These are phyloP conservation scores for Phytopythium sindhum DNA, from an alignment of 352 stramenopile genomes.

Conservation along the genomic window DNA sequence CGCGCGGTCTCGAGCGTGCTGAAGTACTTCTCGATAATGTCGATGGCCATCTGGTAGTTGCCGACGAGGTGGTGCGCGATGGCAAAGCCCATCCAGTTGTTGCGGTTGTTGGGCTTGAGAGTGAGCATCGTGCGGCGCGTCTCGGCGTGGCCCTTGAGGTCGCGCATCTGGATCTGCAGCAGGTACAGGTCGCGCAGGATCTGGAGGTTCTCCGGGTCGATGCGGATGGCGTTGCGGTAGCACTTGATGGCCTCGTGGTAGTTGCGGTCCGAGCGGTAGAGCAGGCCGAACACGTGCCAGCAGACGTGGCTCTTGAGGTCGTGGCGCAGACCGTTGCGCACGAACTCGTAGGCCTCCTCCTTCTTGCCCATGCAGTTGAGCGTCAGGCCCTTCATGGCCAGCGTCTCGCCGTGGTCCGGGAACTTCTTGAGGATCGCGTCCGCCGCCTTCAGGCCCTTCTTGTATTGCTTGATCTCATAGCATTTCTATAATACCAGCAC, in stretches of 20 bases:
- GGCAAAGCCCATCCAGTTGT: conserved; percentile 97
- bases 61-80: conserved; percentile 94
- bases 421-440: conserved; percentile 96
- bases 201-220: conserved; percentile 96
- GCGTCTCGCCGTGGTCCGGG: conserved; percentile 95
- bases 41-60: conserved; percentile 91
- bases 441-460: conserved; percentile 96
- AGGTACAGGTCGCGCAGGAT: conserved; percentile 96
- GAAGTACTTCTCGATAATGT: conserved; percentile 96
- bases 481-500: conserved; percentile 73
- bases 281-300: conserved; percentile 98
- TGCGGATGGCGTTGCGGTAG: conserved; percentile 96
- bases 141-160: conserved; percentile 91
- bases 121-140: conserved; percentile 93
- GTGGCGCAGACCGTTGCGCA: conserved; percentile 92
- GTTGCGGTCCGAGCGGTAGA: conserved; percentile 96
- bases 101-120: conserved; percentile 92
- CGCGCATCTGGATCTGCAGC: conserved; percentile 93
- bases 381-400: conserved; percentile 98
- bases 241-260: conserved; percentile 98
- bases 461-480: conserved; percentile 99
- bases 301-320: conserved; percentile 95
- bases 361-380: conserved; percentile 94
- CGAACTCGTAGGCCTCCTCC: conserved; percentile 95
- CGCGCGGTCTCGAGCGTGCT: conserved; percentile 76